phyloP scores from a whole-genome alignment of 495 filamentous ascomycete species.

The Hyphodiscus hymeniophilus region DNA sequence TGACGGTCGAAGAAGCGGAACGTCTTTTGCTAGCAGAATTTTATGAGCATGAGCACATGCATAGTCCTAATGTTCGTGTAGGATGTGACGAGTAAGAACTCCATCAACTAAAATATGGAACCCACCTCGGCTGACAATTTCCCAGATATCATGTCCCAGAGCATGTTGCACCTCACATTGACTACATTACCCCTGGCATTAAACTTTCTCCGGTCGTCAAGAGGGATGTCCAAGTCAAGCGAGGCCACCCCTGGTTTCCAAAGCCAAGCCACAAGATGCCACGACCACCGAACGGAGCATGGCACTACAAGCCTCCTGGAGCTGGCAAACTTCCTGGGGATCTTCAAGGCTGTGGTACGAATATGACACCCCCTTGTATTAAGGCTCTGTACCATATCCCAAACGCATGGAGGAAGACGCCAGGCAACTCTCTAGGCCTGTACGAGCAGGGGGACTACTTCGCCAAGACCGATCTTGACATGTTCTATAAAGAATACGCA shows the following conservation, averaged over 20 bases:
- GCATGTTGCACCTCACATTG: constrained; percentile 23
- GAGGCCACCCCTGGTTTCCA: background rate
- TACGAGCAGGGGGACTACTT: constrained; percentile 3
- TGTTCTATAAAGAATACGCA: constrained; percentile 4
- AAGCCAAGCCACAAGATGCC: no score
- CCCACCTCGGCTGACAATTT: background rate
- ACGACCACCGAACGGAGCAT: background rate
- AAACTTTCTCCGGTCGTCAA: constrained; percentile 12
- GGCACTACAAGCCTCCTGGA: background rate
- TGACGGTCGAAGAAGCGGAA: constrained; percentile 16
- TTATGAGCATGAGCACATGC: constrained; percentile 11
- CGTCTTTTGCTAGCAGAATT: constrained; percentile 12
- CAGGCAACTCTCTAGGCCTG: background rate
- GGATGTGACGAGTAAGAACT: constrained; percentile 12
- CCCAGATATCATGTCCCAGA: constrained; percentile 23
- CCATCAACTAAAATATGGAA: background rate
- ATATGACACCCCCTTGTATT: constrained; percentile 10
- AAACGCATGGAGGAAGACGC: background rate
- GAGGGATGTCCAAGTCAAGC: constrained; percentile 4
- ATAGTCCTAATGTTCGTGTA: constrained; percentile 8
- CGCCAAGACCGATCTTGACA: constrained; percentile 3
- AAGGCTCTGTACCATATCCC: constrained; percentile 5
- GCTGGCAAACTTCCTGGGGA: background rate
- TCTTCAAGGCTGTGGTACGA: constrained; percentile 1
- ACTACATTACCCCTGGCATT: constrained; percentile 26